Conservation (phyloP, 768 basidiomycete species). For the Mycena alexandri region DNA sequence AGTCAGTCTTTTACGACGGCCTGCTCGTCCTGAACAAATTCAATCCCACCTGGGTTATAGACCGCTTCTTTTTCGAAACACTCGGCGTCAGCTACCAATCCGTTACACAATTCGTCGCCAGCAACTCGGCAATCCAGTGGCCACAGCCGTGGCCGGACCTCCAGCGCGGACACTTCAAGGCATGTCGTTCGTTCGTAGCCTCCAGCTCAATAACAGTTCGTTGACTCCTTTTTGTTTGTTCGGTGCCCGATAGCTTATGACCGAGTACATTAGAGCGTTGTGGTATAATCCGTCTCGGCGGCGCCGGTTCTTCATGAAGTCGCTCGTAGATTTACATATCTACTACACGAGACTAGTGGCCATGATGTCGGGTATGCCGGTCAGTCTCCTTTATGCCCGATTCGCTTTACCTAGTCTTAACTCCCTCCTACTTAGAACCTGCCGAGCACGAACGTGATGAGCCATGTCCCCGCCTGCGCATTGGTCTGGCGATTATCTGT, state of each 20-base stretch:
- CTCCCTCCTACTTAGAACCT: constrained; percentile 42
- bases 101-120: constrained; percentile 54
- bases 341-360: constrained; percentile 64
- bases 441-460: constrained; percentile 50
- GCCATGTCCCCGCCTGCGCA: constrained; percentile 60
- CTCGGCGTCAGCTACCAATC: constrained; percentile 66
- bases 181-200: constrained; percentile 38
- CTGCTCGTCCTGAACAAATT: constrained; percentile 65
- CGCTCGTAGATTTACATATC: constrained; percentile 74
- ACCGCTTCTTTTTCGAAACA: constrained; percentile 75
- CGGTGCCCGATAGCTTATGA: constrained; percentile 61
- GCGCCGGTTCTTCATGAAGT: constrained; percentile 74
- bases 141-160: constrained; percentile 54
- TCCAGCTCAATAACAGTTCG: constrained; percentile 16
- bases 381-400: not conserved
- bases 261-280: constrained; percentile 67
- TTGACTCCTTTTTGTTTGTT: constrained; percentile 13
- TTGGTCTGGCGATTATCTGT: constrained; percentile 70
- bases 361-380: constrained; percentile 38
- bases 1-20: constrained; percentile 74
- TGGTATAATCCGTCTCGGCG: constrained; percentile 80
- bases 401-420: constrained; percentile 4
- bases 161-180: constrained; percentile 59
- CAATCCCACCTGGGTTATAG: constrained; percentile 66
- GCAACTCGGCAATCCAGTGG: constrained; percentile 53